Percentiles rank a stretch among this genome's conserved stretches.
Evolutionary conservation across 2,329 filamentous ascomycete genomes (phyloP).

Genomic region (Septoria petroselini): DNA sequence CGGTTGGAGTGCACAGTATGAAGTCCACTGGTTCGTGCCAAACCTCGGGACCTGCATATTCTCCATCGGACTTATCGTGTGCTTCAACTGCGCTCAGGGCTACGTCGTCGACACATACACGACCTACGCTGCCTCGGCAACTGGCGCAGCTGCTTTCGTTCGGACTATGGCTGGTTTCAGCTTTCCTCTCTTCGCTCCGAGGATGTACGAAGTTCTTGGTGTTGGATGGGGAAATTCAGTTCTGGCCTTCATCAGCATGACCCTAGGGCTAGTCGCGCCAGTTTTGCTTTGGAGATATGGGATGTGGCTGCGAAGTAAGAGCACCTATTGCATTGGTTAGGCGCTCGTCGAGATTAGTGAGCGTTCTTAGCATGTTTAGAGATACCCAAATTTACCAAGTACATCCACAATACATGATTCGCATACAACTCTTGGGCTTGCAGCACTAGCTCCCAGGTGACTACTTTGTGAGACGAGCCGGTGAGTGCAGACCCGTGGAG

Average conservation of each 20-base stretch:
- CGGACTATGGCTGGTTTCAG: constrained; percentile 48
- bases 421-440: too few species aligned
- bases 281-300: constrained; percentile 27
- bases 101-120: constrained; percentile 50
- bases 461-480: too few species aligned
- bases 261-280: constrained; percentile 22
- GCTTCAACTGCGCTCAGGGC: constrained; percentile 29
- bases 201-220: constrained; percentile 40
- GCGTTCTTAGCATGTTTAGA: too few species aligned
- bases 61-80: constrained; percentile 26
- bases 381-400: too few species aligned
- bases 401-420: too few species aligned
- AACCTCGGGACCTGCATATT: constrained; percentile 29
- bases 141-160: constrained; percentile 48
- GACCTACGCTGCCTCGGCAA: constrained; percentile 49
- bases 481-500: too few species aligned
- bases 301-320: constrained; percentile 22
- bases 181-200: constrained; percentile 52
- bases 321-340: constrained; percentile 25
- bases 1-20: constrained; percentile 27
- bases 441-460: too few species aligned
- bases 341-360: background rate
- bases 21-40: constrained; percentile 30
- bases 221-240: constrained; percentile 42
- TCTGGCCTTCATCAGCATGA: constrained; percentile 24